Percentiles rank a stretch among this genome's conserved stretches.
Evolutionary conservation across 2,329 filamentous ascomycete genomes (phyloP).

Genomic region (Botrytis tulipae): DNA sequence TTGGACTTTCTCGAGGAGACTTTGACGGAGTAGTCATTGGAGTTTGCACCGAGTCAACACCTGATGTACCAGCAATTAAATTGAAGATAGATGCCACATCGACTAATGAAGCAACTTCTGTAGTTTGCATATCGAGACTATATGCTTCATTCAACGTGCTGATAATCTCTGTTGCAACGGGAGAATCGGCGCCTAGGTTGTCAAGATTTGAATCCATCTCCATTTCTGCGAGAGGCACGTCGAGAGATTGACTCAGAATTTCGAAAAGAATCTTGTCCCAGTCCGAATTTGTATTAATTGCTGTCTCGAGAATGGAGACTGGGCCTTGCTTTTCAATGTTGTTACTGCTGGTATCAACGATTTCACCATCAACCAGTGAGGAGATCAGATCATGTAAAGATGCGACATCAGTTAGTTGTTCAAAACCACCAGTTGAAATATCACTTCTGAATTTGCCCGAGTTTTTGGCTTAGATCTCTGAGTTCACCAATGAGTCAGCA

Average conservation of each 20-base stretch:
- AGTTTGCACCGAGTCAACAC: not conserved
- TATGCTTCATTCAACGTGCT: not conserved
- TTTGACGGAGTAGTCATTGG: not conserved
- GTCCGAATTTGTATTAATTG: not conserved
- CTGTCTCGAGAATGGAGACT: not conserved
- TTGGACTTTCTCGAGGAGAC: not conserved
- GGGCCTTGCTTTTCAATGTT: too few relatives aligned
- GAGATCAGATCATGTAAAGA: not conserved
- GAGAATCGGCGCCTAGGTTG: not conserved
- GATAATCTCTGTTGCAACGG: not conserved
- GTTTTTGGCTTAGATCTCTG: not conserved
- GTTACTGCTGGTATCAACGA: too few relatives aligned
- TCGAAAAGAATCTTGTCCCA: not conserved
- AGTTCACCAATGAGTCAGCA: not conserved
- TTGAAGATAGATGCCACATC: not conserved
- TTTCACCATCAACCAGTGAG: not conserved
- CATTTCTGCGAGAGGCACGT: not conserved
- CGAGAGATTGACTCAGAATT: not conserved
- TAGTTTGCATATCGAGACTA: not conserved
- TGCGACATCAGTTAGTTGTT: not conserved
- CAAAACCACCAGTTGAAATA: not conserved
- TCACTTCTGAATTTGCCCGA: not conserved
- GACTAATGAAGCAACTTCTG: not conserved
- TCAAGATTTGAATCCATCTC: not conserved
- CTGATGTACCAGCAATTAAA: not conserved